These are phyloP conservation scores for Polyporus tsugae DNA, from an alignment of 1,284 basidiomycete genomes.

Conservation along the genomic window DNA sequence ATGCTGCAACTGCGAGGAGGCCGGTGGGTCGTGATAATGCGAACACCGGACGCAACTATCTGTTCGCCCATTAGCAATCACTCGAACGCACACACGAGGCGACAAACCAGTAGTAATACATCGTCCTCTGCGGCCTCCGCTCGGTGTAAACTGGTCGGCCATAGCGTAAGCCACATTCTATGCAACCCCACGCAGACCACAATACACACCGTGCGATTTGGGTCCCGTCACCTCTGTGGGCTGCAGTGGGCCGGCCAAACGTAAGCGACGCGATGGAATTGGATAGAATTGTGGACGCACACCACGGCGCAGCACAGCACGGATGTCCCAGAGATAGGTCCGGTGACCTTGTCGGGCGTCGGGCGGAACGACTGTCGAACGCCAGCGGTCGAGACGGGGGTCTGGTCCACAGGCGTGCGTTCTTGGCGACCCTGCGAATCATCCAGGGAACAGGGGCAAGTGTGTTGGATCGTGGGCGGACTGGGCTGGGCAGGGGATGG, in stretches of 20 bases:
- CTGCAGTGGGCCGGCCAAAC: background rate
- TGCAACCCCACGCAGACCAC: background rate
- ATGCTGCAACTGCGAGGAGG: background rate
- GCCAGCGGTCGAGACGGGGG: background rate
- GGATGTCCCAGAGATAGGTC: background rate
- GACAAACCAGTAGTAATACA: background rate
- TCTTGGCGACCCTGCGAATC: constrained; percentile 19
- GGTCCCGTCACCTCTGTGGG: background rate
- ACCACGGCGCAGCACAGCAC: background rate
- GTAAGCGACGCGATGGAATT: constrained; percentile 1
- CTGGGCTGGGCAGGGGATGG: background rate
- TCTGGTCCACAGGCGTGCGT: background rate
- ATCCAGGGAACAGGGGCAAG: background rate
- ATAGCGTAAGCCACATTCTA: background rate
- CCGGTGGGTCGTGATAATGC: background rate
- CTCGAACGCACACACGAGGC: background rate
- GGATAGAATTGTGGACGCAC: background rate
- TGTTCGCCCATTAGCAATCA: background rate
- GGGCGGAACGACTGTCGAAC: background rate
- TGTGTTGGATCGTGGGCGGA: constrained; percentile 1
- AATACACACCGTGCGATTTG: background rate
- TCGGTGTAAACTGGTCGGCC: background rate
- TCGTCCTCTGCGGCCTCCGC: background rate
- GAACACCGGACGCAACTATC: background rate
- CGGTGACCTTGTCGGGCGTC: constrained; percentile 9